A percentile compares a stretch with the other conserved stretches of the same genome.
Conservation (phyloP, 2,329 filamentous ascomycete genomes). For the Gaeumannomyces tritici region DNA sequence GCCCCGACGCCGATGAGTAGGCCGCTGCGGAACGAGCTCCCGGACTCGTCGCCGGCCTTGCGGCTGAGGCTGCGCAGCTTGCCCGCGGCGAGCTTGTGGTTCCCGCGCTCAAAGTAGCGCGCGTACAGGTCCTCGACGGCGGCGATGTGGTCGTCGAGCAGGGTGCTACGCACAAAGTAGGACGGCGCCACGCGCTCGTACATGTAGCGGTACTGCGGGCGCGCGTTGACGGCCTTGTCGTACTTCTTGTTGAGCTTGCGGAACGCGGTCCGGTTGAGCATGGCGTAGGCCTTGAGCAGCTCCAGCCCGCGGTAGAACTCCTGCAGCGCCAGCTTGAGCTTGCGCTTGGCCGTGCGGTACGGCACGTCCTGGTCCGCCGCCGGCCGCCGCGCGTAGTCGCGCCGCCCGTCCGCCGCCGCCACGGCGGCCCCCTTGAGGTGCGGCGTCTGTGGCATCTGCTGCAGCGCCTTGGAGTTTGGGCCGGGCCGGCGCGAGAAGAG, state of each 20-base stretch:
- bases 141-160: slow-evolving; percentile 70
- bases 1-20: slow-evolving; percentile 59
- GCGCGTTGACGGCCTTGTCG: slow-evolving; percentile 78
- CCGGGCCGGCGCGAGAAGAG: slow-evolving; percentile 39
- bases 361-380: slow-evolving; percentile 54
- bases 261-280: slow-evolving; percentile 87
- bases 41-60: slow-evolving; percentile 46
- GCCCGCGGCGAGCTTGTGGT: slow-evolving; percentile 80
- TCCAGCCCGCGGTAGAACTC: slow-evolving; percentile 92
- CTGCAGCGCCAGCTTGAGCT: slow-evolving; percentile 82
- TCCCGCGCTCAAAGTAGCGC: slow-evolving; percentile 87
- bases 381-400: too few relatives aligned
- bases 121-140: slow-evolving; percentile 86
- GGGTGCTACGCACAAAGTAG: slow-evolving; percentile 85
- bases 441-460: slow-evolving; percentile 43
- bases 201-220: slow-evolving; percentile 73
- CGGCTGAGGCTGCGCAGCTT: slow-evolving; percentile 70
- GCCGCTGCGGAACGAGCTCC: slow-evolving; percentile 50
- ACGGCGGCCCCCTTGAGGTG: slow-evolving; percentile 20
- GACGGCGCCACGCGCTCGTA: slow-evolving; percentile 83
- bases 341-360: slow-evolving; percentile 80
- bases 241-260: slow-evolving; percentile 99
- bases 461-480: slow-evolving; percentile 50
- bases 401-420: slow-evolving; percentile 32
- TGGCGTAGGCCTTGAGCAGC: slow-evolving; percentile 80